These are phyloP conservation scores for Atalantia buxifolia DNA, from an alignment of 345 rosid genomes.

Conservation along the genomic window DNA sequence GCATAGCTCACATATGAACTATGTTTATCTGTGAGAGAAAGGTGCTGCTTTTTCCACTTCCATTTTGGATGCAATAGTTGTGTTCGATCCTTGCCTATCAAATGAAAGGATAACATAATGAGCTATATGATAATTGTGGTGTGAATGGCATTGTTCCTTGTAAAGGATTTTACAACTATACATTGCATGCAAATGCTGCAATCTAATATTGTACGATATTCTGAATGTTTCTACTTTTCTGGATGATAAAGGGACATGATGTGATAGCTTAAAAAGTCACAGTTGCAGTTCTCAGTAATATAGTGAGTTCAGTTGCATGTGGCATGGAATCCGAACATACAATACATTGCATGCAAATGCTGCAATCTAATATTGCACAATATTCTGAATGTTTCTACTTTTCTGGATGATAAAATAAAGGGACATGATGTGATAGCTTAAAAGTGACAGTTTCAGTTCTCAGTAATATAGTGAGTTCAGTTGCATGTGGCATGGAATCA, in stretches of 20 bases:
- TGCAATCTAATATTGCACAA: neutral
- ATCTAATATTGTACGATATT: neutral
- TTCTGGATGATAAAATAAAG: constrained; percentile 9
- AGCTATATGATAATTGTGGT: neutral
- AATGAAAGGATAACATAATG: neutral
- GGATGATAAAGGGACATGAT: constrained; percentile 23
- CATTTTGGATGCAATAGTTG: neutral
- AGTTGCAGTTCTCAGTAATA: constrained; percentile 1
- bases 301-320: neutral
- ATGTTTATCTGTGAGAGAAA: neutral
- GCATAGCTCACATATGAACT: neutral
- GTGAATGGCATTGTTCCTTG: neutral
- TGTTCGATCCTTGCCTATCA: neutral
- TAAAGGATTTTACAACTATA: too few species aligned
- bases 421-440: constrained; percentile 20
- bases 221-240: too few species aligned
- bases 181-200: too few species aligned
- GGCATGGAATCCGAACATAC: neutral
- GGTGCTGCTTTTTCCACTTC: neutral
- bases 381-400: neutral
- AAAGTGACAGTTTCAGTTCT: constrained; percentile 4
- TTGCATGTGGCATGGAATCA: neutral
- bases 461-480: neutral
- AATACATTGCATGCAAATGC: too few species aligned
- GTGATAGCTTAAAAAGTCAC: constrained; percentile 8